phyloP scores from a whole-genome alignment of 1,284 basidiomycete genomes.

The Trichosporon sp. region DNA sequence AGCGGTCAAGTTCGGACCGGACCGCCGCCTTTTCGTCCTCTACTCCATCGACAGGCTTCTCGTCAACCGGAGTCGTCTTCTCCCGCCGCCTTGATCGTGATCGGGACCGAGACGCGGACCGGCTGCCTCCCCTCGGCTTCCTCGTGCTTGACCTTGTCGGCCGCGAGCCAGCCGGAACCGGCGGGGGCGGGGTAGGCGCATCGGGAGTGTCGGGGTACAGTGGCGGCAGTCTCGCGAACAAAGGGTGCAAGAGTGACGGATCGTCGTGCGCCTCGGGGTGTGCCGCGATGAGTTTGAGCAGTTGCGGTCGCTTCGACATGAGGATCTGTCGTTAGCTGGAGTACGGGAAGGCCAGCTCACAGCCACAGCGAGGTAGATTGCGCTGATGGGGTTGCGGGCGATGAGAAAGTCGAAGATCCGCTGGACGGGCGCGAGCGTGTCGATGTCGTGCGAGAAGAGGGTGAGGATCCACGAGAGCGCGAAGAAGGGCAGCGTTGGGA shows the following conservation, averaged over 20 bases:
- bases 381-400: slow-evolving; percentile 73
- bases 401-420: slow-evolving; percentile 86
- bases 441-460: slow-evolving; percentile 86
- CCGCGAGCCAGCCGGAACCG: slow-evolving; percentile 1
- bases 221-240: slow-evolving; percentile 71
- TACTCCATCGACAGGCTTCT: background rate
- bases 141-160: background rate
- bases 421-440: slow-evolving; percentile 78
- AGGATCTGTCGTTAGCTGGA: slow-evolving; percentile 46
- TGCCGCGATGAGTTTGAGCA: slow-evolving; percentile 42
- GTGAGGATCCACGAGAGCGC: slow-evolving; percentile 88
- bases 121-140: background rate
- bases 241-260: slow-evolving; percentile 66
- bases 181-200: slow-evolving; percentile 8
- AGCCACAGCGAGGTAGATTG: slow-evolving; percentile 79
- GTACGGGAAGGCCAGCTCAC: slow-evolving; percentile 59
- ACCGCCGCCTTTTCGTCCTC: background rate
- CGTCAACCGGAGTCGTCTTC: too few relatives aligned
- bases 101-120: background rate
- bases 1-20: background rate
- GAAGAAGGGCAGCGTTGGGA: slow-evolving; percentile 59
- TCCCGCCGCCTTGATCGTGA: background rate
- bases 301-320: slow-evolving; percentile 53
- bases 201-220: slow-evolving; percentile 59
- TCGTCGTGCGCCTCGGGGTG: slow-evolving; percentile 48